A percentile compares a stretch with the other conserved stretches of the same genome.
These are phyloP conservation scores for Hygrophoropsis aurantiaca DNA, from an alignment of 768 basidiomycete species.

Conservation along the genomic window DNA sequence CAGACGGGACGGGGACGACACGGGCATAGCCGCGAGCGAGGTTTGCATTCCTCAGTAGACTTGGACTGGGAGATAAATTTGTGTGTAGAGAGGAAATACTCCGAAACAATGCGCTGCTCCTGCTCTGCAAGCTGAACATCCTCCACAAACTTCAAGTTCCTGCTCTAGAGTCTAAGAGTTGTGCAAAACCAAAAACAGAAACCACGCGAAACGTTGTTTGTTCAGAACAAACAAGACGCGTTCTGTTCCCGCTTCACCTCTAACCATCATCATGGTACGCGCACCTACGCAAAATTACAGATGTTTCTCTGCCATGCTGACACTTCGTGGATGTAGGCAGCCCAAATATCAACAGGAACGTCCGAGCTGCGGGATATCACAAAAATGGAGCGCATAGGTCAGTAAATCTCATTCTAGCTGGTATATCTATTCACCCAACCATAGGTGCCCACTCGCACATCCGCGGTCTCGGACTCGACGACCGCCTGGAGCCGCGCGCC, in stretches of 20 bases:
- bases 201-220: slow-evolving; percentile 24
- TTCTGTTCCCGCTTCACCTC: slow-evolving; percentile 13
- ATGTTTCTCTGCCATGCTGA: slow-evolving; percentile 1
- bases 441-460: slow-evolving; percentile 93
- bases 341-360: slow-evolving; percentile 75
- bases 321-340: slow-evolving; percentile 40
- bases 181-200: slow-evolving; percentile 1
- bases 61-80: slow-evolving; percentile 5
- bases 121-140: slow-evolving; percentile 19
- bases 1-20: slow-evolving; percentile 25
- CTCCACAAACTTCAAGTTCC: too few relatives aligned
- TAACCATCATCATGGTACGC: slow-evolving; percentile 26
- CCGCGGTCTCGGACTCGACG: slow-evolving; percentile 91
- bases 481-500: slow-evolving; percentile 83
- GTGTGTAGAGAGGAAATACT: slow-evolving; percentile 7
- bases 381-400: slow-evolving; percentile 92
- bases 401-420: slow-evolving; percentile 12
- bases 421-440: slow-evolving; percentile 5
- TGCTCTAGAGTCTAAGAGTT: too few relatives aligned
- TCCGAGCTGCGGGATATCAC: slow-evolving; percentile 84
- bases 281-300: neutral
- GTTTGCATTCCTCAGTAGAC: slow-evolving; percentile 11
- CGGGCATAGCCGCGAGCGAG: slow-evolving; percentile 37
- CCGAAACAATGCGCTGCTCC: slow-evolving; percentile 16
- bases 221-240: slow-evolving; percentile 32